A percentile compares a stretch with the other conserved stretches of the same genome.
Conservation (phyloP, 108 stramenopile genomes). For the Skeletonema menzelii region DNA sequence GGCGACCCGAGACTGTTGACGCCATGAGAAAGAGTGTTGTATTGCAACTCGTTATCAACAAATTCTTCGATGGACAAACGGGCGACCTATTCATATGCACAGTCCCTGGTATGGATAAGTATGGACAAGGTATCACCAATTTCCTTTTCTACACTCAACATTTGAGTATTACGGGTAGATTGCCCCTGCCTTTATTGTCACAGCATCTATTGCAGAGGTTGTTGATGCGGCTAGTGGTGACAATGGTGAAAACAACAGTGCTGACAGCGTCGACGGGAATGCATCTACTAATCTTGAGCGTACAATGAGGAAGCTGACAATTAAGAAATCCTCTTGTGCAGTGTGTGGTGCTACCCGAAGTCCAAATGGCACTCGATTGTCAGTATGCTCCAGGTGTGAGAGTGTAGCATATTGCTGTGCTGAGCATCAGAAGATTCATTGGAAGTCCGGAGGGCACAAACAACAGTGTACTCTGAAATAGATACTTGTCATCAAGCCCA, state of each 20-base stretch:
- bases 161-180: background rate
- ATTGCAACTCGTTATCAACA: constrained; percentile 26
- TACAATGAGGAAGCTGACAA: constrained; percentile 8
- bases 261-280: background rate
- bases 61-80: constrained; percentile 8
- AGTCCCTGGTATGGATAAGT: background rate
- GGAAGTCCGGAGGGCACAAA: constrained; percentile 20
- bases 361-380: background rate
- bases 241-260: background rate
- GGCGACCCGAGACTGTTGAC: background rate
- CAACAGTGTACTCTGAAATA: constrained; percentile 1
- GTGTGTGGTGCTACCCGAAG: constrained; percentile 5
- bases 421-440: constrained; percentile 20
- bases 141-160: constrained; percentile 10
- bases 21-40: constrained; percentile 9
- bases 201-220: constrained; percentile 2
- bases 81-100: background rate
- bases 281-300: background rate
- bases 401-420: constrained; percentile 22
- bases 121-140: constrained; percentile 1
- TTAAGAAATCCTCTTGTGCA: constrained; percentile 14
- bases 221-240: background rate
- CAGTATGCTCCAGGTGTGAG: constrained; percentile 13
- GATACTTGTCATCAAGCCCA: too few species aligned
- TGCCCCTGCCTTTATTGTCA: constrained; percentile 23